Evolutionary conservation across 345 rosid species (phyloP), one percentile per base, ranked within the genome.

Genomic region (Gossypium longicalyx): DNA sequence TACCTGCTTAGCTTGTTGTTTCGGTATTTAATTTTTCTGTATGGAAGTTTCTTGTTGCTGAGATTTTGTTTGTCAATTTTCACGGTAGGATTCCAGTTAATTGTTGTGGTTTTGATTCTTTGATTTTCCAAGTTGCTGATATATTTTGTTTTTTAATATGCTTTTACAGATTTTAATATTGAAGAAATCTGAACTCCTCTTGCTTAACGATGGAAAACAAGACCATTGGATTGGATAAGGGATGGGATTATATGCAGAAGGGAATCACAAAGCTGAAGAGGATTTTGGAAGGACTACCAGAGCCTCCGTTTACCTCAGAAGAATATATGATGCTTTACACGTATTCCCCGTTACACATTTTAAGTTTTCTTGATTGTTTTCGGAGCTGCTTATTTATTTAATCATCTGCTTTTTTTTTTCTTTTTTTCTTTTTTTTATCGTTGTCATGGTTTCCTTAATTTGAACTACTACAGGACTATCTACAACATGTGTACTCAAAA

Each of bases 401-500:
- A 47, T 44, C 2, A 41, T 56, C n/a, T 58, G 45, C 25, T 6
- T 13, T 41, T 47, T 72, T 2, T 6, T 13, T 41, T 47, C 70
- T n/a, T n/a, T n/a, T n/a, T n/a, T n/a, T n/a, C n/a, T 13, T 41
- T 47, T 72, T 2, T 13, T 62, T 47, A 25, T 77, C 49, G 22
- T 69, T 19, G 59, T 65, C 11, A 27, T 66, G 0, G 41, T 23
- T 23, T 58, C 7, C 43, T 69, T 48, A 7, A 43, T 29, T 74
- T 0, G 45, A 38, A 71, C 27, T 59, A 38, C 47, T 69, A 2
- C 89, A 94, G 97, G 49, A 92, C 93, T 1, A 88, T 89, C 53
- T 86, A 90, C 80, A 83, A 83, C 60, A 89, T 94, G 98, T 94
- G 98, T 72, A 88, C 93, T 3, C 97, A 92, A 82, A 92, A 86